Evolutionary conservation across 495 filamentous ascomycete genomes (phyloP).

Genomic region (Podospora pseudoanserina): DNA sequence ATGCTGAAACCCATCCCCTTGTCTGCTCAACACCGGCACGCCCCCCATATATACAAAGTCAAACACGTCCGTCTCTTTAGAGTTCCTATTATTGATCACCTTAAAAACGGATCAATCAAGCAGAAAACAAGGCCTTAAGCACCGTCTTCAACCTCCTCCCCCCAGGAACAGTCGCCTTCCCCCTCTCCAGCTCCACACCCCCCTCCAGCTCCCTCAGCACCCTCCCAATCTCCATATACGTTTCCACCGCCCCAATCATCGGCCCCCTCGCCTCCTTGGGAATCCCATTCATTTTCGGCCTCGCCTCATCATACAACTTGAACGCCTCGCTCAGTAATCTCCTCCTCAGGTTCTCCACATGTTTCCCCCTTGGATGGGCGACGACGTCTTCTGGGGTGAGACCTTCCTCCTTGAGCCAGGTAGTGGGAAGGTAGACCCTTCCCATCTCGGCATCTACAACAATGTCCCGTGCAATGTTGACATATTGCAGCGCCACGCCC

Average conservation of each 20-base stretch:
- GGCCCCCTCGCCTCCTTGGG: slow-evolving; percentile 55
- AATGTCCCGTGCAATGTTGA: slow-evolving; percentile 70
- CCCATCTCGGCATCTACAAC: slow-evolving; percentile 55
- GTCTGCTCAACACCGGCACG: too few species aligned
- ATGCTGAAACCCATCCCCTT: neutral
- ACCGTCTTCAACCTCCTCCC: slow-evolving; percentile 51
- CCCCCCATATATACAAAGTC: neutral
- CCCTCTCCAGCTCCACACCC: slow-evolving; percentile 37
- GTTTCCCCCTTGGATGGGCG: slow-evolving; percentile 36
- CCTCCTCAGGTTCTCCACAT: slow-evolving; percentile 46
- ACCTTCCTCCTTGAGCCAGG: slow-evolving; percentile 56
- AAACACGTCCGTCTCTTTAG: neutral
- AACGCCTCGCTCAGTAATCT: slow-evolving; percentile 56
- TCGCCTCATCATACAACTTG: slow-evolving; percentile 46
- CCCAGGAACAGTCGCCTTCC: slow-evolving; percentile 57
- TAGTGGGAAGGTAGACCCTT: slow-evolving; percentile 59
- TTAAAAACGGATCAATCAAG: neutral
- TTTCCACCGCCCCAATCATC: slow-evolving; percentile 64
- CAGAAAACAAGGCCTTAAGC: slow-evolving; percentile 45
- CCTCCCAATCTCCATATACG: slow-evolving; percentile 70
- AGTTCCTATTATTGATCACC: neutral
- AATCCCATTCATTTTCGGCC: slow-evolving; percentile 52
- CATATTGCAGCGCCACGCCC: slow-evolving; percentile 66
- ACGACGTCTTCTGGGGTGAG: slow-evolving; percentile 53
- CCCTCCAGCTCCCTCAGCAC: slow-evolving; percentile 43